Evolutionary conservation across 768 basidiomycete species (phyloP), one percentile per base, ranked within the genome.

Genomic region (Floccularia luteovirens): DNA sequence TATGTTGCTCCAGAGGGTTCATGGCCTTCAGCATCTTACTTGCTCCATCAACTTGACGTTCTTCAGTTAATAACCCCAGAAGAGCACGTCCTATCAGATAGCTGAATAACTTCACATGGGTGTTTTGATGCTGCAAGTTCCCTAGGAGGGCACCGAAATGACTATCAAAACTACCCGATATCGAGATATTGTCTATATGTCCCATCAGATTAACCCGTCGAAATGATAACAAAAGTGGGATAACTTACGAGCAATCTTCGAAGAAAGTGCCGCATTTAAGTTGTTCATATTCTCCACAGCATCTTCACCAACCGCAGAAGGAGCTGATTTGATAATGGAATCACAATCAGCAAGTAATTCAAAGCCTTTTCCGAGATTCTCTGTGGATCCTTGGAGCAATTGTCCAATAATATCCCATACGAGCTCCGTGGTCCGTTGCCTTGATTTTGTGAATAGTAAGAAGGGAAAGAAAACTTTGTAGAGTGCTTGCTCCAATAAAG

Each of bases 351-450:
- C 59, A 13, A 87, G 53, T 62, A 81, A 67, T 45, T 73, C 70
- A 40, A 34, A 34, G 16, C 32, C 32, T 67, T 61, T 7, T 45
- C 41, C 19, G 46, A 45, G 38, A 39, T 40, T 43, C 48, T 24
- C 10, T 49, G 49, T 33, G 32, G 39, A 20, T 35, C 43, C 47
- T 7, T 45, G 17, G 4, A 36, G 22, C 47, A 36, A 54, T 36
- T 66, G 67, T n/a, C 51, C 56, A 42, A 91, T 53, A n/a, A 73
- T 58, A 40, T 79, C 79, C 90, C 90, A 93, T 0, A 79, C 75
- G n/a, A 70, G 54, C 16, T 74, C 69, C 0, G 77, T 69, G 0
- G 75, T 82, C 52, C 77, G 80, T 44, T 81, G 73, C 37, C 80
- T 71, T 2, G 82, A 60, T 51, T 84, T 89, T 5, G 86, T 82